Evolutionary conservation across 768 basidiomycete genomes (phyloP).

Genomic region (Cyclocybe aegerita): DNA sequence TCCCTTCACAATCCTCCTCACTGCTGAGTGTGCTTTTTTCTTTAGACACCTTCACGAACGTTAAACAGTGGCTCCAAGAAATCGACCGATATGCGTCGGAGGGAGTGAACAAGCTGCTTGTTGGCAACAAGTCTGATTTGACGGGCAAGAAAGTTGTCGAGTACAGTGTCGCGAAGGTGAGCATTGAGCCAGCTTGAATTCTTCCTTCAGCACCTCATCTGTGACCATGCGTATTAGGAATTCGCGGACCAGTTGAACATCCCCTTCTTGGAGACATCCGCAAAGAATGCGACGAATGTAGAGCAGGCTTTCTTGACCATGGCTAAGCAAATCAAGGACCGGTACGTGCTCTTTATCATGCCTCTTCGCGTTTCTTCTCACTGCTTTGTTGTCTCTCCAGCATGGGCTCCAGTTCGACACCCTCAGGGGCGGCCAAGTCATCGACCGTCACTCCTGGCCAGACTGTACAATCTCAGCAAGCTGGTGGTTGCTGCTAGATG

Average conservation of each 20-base stretch:
- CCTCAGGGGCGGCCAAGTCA: slow-evolving; percentile 76
- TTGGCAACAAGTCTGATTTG: slow-evolving; percentile 99
- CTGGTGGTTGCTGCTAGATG: slow-evolving; percentile 78
- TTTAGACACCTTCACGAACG: slow-evolving; percentile 89
- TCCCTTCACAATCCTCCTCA: neutral
- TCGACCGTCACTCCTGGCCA: slow-evolving; percentile 84
- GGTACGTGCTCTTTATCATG: slow-evolving; percentile 41
- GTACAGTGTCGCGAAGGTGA: slow-evolving; percentile 82
- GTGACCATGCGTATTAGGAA: slow-evolving; percentile 50
- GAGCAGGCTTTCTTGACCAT: slow-evolving; percentile 99
- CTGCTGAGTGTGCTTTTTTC: slow-evolving; percentile 1
- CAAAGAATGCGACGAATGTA: slow-evolving; percentile 97
- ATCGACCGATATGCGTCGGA: slow-evolving; percentile 97
- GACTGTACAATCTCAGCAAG: slow-evolving; percentile 73
- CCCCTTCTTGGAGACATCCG: slow-evolving; percentile 98
- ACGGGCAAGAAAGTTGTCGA: slow-evolving; percentile 96
- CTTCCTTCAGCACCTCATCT: neutral
- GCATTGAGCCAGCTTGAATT: slow-evolving; percentile 4
- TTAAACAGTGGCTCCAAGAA: slow-evolving; percentile 94
- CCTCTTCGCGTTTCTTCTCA: neutral
- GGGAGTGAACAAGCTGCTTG: slow-evolving; percentile 96
- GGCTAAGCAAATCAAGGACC: slow-evolving; percentile 95
- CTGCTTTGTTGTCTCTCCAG: slow-evolving; percentile 35
- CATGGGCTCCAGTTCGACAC: slow-evolving; percentile 81
- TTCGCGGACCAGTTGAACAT: slow-evolving; percentile 93